These are phyloP conservation scores for Mycena latifolia DNA, from an alignment of 768 basidiomycete genomes.

Conservation along the genomic window DNA sequence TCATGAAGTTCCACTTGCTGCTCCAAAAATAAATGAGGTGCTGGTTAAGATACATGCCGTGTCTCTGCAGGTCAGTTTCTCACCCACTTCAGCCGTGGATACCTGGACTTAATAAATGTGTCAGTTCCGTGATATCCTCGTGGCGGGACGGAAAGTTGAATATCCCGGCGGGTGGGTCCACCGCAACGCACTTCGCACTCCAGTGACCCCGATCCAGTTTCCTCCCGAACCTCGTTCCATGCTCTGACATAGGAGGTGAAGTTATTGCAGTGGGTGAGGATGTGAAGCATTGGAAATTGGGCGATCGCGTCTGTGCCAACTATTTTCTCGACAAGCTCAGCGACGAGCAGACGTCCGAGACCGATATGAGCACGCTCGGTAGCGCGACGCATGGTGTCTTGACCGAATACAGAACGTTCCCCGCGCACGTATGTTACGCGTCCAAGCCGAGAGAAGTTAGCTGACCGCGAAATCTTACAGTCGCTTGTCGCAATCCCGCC, in stretches of 20 bases:
- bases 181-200: background rate
- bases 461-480: too few relatives aligned
- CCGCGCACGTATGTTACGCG: conserved; percentile 51
- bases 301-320: conserved; percentile 70
- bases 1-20: background rate
- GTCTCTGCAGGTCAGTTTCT: background rate
- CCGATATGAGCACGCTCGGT: conserved; percentile 54
- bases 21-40: background rate
- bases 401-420: conserved; percentile 65
- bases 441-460: too few relatives aligned
- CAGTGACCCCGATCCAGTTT: conserved; percentile 5
- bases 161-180: conserved; percentile 50
- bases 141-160: conserved; percentile 38
- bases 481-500: conserved; percentile 65
- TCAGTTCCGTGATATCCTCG: background rate
- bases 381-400: conserved; percentile 64
- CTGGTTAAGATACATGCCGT: background rate
- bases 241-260: conserved; percentile 70
- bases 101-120: too few relatives aligned
- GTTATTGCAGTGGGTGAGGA: conserved; percentile 59
- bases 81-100: background rate
- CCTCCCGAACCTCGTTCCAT: conserved; percentile 47
- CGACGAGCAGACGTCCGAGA: conserved; percentile 51
- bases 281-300: conserved; percentile 61
- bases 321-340: conserved; percentile 62